Percentiles rank a stretch among this genome's conserved stretches.
Conservation (phyloP, 1,284 basidiomycete species). For the Malassezia slooffiae region DNA sequence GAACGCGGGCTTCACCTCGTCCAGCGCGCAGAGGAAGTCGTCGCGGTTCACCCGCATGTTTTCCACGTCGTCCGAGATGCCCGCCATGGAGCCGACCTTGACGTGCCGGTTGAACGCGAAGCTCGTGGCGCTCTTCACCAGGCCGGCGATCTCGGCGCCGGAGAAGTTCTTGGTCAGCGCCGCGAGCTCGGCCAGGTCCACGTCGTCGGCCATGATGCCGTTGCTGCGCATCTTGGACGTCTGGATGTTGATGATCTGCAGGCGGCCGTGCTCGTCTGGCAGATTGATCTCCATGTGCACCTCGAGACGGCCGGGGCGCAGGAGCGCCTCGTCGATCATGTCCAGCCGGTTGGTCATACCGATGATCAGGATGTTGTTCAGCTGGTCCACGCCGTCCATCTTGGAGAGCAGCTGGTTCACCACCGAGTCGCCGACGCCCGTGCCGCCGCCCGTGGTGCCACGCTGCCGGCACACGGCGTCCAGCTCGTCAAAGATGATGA, state of each 20-base stretch:
- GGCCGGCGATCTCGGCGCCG: conserved; percentile 87
- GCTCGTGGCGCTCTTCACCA: conserved; percentile 94
- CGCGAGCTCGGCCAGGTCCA: conserved; percentile 75
- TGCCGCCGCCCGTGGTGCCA: conserved; percentile 56
- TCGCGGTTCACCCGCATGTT: conserved; percentile 74
- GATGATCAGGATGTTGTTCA: conserved; percentile 98
- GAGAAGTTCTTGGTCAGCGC: conserved; percentile 88
- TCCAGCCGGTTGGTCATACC: conserved; percentile 98
- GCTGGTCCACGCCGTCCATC: conserved; percentile 99
- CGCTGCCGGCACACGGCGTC: conserved; percentile 99
- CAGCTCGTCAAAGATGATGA: conserved; percentile 98
- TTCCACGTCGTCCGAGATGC: conserved; percentile 88
- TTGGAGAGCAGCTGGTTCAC: conserved; percentile 98
- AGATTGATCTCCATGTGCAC: conserved; percentile 99
- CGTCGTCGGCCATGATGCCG: conserved; percentile 77
- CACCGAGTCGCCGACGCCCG: conserved; percentile 93
- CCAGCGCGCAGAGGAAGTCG: conserved; percentile 83
- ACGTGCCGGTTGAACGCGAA: conserved; percentile 97
- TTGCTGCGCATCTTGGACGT: conserved; percentile 87
- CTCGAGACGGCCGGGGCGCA: conserved; percentile 94
- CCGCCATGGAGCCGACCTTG: conserved; percentile 91
- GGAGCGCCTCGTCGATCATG: conserved; percentile 97
- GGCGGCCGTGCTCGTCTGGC: conserved; percentile 82
- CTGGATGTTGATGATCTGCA: conserved; percentile 91
- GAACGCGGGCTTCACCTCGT: conserved; percentile 92